Conservation (phyloP, 768 basidiomycete genomes). For the Imleria badia region DNA sequence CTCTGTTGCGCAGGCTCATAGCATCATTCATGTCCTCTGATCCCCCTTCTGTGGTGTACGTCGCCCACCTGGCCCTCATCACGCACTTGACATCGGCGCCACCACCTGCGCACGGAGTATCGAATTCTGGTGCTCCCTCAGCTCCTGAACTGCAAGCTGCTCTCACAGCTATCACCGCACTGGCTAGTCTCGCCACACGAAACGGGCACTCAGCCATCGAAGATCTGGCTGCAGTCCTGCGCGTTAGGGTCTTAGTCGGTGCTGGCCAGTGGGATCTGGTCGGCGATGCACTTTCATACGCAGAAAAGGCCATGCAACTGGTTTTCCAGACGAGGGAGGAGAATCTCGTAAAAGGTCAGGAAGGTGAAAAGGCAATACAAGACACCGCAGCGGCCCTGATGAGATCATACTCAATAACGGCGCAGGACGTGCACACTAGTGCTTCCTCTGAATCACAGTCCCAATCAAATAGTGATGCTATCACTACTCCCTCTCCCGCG, state of each 20-base stretch:
- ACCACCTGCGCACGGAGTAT: background rate
- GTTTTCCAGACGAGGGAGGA: slow-evolving; percentile 21
- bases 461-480: slow-evolving; percentile 8
- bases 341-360: background rate
- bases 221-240: slow-evolving; percentile 54
- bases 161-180: slow-evolving; percentile 32
- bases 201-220: slow-evolving; percentile 43
- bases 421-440: slow-evolving; percentile 27
- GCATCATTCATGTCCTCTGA: slow-evolving; percentile 45
- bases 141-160: slow-evolving; percentile 30
- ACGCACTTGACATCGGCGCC: slow-evolving; percentile 37
- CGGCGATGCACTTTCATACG: slow-evolving; percentile 42
- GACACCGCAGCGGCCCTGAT: slow-evolving; percentile 13
- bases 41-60: slow-evolving; percentile 53
- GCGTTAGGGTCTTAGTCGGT: slow-evolving; percentile 54
- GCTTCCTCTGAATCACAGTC: slow-evolving; percentile 24
- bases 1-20: slow-evolving; percentile 54
- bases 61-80: slow-evolving; percentile 56
- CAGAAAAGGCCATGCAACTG: slow-evolving; percentile 53
- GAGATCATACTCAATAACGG: slow-evolving; percentile 32
- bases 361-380: slow-evolving; percentile 11
- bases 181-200: slow-evolving; percentile 32
- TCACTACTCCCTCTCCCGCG: background rate
- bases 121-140: slow-evolving; percentile 1
- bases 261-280: slow-evolving; percentile 56